Percentiles rank a stretch among this genome's conserved stretches.
phyloP scores from a whole-genome alignment of 2,329 filamentous ascomycete species.

The Pseudocercospora cruenta region DNA sequence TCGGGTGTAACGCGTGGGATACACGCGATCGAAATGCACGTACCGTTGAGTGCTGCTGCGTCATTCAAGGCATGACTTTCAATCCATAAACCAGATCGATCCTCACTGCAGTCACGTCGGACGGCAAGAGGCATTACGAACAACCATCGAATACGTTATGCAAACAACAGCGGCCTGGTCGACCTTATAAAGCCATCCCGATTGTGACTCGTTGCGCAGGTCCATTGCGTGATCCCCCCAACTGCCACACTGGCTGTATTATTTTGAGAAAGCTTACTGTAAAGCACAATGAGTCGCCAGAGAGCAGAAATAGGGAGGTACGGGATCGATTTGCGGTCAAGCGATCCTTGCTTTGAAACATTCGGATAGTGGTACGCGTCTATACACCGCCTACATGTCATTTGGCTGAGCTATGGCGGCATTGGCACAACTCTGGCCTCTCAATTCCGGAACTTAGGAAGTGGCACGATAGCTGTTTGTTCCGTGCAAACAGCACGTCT shows the following conservation, averaged over 20 bases:
- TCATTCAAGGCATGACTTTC: neutral
- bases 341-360: conserved; percentile 7
- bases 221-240: neutral
- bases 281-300: neutral
- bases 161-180: neutral
- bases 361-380: neutral
- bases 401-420: conserved; percentile 5
- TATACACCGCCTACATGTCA: conserved; percentile 5
- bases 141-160: neutral
- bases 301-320: neutral
- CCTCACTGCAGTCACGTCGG: conserved; percentile 19
- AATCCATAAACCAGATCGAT: conserved; percentile 2
- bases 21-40: neutral
- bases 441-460: neutral
- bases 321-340: neutral
- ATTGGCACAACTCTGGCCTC: neutral
- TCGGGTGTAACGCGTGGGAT: neutral
- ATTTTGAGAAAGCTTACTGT: conserved; percentile 3
- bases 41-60: neutral
- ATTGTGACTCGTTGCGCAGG: conserved; percentile 1
- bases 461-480: neutral
- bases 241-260: neutral
- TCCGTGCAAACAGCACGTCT: neutral
- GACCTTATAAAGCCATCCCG: neutral
- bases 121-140: conserved; percentile 17